Percentiles rank a stretch among this genome's conserved stretches.
Conservation (phyloP, 192 early-diverging fungal species). For the Podila clonocystis region DNA sequence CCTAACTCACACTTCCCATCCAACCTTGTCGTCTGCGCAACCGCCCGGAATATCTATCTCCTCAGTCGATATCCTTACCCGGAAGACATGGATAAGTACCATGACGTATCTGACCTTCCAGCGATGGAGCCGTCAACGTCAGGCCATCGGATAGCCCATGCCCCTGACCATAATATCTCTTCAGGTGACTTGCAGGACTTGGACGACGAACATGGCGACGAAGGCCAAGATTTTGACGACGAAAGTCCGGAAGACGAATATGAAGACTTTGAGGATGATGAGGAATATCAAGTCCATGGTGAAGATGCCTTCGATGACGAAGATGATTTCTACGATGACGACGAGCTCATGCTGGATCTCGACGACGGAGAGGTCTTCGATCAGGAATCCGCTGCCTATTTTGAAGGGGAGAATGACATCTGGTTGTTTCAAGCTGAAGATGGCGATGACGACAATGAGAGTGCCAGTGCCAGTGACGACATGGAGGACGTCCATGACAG, state of each 20-base stretch:
- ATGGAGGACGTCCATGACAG: not conserved
- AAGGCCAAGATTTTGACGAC: slow-evolving; percentile 11
- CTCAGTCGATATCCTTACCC: slow-evolving; percentile 14
- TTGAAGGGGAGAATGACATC: not conserved
- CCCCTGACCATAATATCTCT: too few relatives aligned
- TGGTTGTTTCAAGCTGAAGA: slow-evolving; percentile 15
- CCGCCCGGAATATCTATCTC: slow-evolving; percentile 38
- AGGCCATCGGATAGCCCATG: not conserved
- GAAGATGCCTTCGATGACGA: too few relatives aligned
- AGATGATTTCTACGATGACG: too few relatives aligned
- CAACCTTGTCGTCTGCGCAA: slow-evolving; percentile 28
- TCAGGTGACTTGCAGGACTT: too few relatives aligned
- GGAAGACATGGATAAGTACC: not conserved
- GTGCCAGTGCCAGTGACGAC: slow-evolving; percentile 1
- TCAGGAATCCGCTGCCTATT: not conserved
- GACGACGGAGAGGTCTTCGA: too few relatives aligned
- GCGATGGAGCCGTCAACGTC: not conserved
- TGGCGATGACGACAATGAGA: slow-evolving; percentile 26
- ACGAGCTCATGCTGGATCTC: too few relatives aligned
- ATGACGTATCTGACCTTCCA: not conserved
- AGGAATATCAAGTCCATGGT: too few relatives aligned
- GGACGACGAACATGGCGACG: not conserved
- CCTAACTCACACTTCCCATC: slow-evolving; percentile 5
- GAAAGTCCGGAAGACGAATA: not conserved
- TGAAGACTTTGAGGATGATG: slow-evolving; percentile 3